Evolutionary conservation across 2,329 filamentous ascomycete species (phyloP).

Genomic region (Alternaria sp.): DNA sequence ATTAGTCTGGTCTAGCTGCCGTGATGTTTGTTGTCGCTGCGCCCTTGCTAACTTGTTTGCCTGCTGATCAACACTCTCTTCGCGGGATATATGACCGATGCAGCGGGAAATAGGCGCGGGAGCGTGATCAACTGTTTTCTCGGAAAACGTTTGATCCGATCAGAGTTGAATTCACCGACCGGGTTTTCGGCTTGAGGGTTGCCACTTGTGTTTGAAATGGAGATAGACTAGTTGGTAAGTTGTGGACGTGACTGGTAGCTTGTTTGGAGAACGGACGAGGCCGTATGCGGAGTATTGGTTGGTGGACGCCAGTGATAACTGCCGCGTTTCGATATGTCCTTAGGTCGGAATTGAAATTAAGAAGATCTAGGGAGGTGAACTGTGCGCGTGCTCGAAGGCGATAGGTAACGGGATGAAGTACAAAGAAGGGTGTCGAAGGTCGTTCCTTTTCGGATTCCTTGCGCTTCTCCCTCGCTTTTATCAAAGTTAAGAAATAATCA

Average conservation of each 20-base stretch:
- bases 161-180: neutral
- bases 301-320: neutral
- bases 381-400: neutral
- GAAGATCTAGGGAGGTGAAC: neutral
- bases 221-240: neutral
- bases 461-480: neutral
- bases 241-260: neutral
- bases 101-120: neutral
- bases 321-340: neutral
- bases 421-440: neutral
- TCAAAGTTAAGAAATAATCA: neutral
- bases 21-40: neutral
- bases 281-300: neutral
- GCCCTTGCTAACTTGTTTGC: neutral
- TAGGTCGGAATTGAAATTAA: neutral
- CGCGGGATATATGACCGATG: neutral
- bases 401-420: neutral
- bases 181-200: neutral
- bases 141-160: neutral
- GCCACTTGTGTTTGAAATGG: neutral
- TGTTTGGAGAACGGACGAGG: neutral
- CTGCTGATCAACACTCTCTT: neutral
- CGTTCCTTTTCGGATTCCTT: neutral
- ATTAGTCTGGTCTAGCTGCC: neutral
- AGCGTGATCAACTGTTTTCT: neutral